Base-by-base conservation (phyloP, 371 early-diverging fungal genomes). In the Zychaea mexicana region DNA sequence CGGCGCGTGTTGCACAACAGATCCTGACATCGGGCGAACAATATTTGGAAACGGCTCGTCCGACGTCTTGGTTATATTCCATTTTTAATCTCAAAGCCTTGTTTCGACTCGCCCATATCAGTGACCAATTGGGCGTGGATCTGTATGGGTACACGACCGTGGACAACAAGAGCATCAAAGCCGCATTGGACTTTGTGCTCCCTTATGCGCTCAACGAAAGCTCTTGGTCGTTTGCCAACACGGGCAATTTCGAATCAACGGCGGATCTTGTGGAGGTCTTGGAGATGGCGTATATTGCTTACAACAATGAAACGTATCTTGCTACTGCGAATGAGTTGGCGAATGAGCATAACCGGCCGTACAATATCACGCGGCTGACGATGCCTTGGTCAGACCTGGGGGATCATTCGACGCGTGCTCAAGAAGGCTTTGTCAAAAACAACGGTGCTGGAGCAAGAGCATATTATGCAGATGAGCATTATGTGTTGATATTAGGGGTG, bases 101-200 rank as follows among this genome's bases (percentile, higher is more conserved):
- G 17, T 79, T 80, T 69, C 67, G 64, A 9, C 47, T 81, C 3
- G 80, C 74, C 0, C 60, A 66, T 1, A 69, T 79, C 62, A 70
- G 71, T 1, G 65, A 67, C 17, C 64, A 67, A 17, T 49, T 73
- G 1, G 67, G 66, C 0, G 65, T 78, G 4, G 71, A 78, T 62
- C 56, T 82, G 70, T 81, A 72, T 67, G 21, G 61, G 15, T 73
- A 77, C 60, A 38, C 62, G 32, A 72, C 74, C 0, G 67, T 68
- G 10, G 64, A 76, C 46, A 77, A 79, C 19, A 76, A 78, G 45
- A 66, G 72, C 31, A 69, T 81, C 36, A 69, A 72, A 42, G 64
- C 65, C 39, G 85, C 85, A 0, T 47, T 86, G 39, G 81, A 86
- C 45, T 85, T 68, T 60, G 52, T 86, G 66, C 47, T 83, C 28